Conservation (phyloP, 2,329 filamentous ascomycete genomes). For the Ophiostoma himal-ulmi region DNA sequence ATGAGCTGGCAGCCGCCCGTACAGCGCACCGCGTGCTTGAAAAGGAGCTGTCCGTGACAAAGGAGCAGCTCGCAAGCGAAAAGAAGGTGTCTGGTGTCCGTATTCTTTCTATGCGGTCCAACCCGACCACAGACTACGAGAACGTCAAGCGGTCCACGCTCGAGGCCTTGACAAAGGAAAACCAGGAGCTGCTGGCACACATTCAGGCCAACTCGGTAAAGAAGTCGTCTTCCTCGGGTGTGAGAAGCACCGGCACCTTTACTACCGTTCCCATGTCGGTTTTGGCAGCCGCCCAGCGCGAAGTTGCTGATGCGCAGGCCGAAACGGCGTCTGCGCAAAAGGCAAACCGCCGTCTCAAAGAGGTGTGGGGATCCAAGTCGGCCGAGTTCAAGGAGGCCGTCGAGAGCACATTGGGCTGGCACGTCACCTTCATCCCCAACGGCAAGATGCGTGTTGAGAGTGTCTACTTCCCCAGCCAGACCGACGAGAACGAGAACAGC, state of each 20-base stretch:
- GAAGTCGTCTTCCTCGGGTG: neutral
- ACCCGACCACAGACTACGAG: slow-evolving; percentile 82
- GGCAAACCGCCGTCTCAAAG: slow-evolving; percentile 75
- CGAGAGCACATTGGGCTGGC: slow-evolving; percentile 86
- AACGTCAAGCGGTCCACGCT: slow-evolving; percentile 79
- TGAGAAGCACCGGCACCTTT: slow-evolving; percentile 29
- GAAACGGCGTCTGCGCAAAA: slow-evolving; percentile 73
- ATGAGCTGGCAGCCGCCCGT: slow-evolving; percentile 64
- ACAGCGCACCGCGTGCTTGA: slow-evolving; percentile 65
- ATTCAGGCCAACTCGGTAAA: slow-evolving; percentile 43
- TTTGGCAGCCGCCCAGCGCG: slow-evolving; percentile 67
- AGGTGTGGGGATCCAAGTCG: slow-evolving; percentile 81
- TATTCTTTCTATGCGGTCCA: slow-evolving; percentile 79
- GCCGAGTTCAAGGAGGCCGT: slow-evolving; percentile 95
- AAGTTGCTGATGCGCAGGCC: slow-evolving; percentile 64
- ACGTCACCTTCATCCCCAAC: slow-evolving; percentile 93
- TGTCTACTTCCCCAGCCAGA: slow-evolving; percentile 68
- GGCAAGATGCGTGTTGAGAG: slow-evolving; percentile 89
- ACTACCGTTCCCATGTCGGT: slow-evolving; percentile 70
- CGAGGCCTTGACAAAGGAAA: slow-evolving; percentile 71
- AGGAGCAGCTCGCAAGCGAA: slow-evolving; percentile 64
- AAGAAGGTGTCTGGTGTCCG: slow-evolving; percentile 68
- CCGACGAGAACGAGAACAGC: slow-evolving; percentile 64
- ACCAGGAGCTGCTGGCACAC: slow-evolving; percentile 71
- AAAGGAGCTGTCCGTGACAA: slow-evolving; percentile 66